Base-by-base conservation (phyloP, 768 basidiomycete genomes). In the Kwoniella sp. region DNA sequence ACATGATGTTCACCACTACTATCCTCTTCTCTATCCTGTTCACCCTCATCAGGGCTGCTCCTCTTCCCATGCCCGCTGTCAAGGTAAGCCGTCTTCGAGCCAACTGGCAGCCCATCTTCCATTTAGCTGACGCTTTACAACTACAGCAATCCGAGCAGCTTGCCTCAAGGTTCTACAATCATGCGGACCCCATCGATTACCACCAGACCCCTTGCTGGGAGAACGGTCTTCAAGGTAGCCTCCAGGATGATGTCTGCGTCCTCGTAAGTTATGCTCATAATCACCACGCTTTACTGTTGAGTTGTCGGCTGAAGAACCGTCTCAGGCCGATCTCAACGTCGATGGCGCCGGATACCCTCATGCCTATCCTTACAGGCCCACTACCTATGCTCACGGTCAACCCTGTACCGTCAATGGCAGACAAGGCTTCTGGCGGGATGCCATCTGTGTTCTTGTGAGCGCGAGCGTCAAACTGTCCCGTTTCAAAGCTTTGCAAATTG, bases 21-120 rank as follows among this genome's bases (percentile, higher is more conserved):
- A 58, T 69, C 37, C 70, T 73, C 30, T 70, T 75, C 37, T 48
- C 66, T 13, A 30, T 75, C 52, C 68, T 75, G 5, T 31, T 64
- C 25, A 31, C 62, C 29, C 53, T 75, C 0, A 70, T 66, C 5
- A 38, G 53, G 13, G 72, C 67, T 3, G 65, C 66, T 29, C 67
- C 70, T 20, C 57, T 68, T 22, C 72, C 66, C 17, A 64, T 63
- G 72, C 66, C 67, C 11, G 71, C 68, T 29, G 48, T 63, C 28
- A 69, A 69, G 59, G 69, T 67, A 25, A 23, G 53, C 53, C 48
- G n/a, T n/a, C 22, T n/a, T 41, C 34, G 17, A 15, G 23, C 28
- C 38, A 20, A 13, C 15, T 34, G n/a, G 59, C 37, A 20, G 38
- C 41, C 34, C 5, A 7, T 13, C 34, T 7, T 37, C 34, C 34